These are phyloP conservation scores for Jatropha curcas DNA, from an alignment of 345 rosid species.

Conservation along the genomic window DNA sequence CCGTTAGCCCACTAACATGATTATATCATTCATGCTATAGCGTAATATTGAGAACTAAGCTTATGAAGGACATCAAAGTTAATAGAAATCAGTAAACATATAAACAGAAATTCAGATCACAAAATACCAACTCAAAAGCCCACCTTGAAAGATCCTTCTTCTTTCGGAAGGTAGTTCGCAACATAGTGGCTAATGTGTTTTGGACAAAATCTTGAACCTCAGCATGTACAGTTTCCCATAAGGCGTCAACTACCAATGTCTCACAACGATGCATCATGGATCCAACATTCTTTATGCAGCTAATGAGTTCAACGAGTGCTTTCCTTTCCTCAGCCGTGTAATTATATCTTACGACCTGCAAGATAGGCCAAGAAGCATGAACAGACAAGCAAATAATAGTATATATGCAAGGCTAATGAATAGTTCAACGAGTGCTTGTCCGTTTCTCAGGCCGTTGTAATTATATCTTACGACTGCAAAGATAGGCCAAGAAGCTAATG, in stretches of 20 bases:
- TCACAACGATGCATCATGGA: conserved; percentile 92
- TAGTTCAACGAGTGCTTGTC: too few relatives aligned
- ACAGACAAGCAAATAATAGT: conserved; percentile 22
- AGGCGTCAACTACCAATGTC: conserved; percentile 92
- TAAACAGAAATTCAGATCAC: not conserved
- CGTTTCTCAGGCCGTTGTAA: too few relatives aligned
- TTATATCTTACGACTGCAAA: too few relatives aligned
- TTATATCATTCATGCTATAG: not conserved
- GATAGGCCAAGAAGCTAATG: too few relatives aligned
- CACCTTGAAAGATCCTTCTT: conserved; percentile 96
- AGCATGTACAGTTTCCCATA: conserved; percentile 98
- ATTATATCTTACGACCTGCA: conserved; percentile 90
- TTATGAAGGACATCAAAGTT: not conserved
- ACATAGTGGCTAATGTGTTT: conserved; percentile 90
- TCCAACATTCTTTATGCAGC: conserved; percentile 90
- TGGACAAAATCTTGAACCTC: conserved; percentile 99
- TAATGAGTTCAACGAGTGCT: conserved; percentile 86
- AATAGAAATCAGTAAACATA: not conserved
- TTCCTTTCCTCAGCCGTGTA: conserved; percentile 91
- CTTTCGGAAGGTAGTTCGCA: conserved; percentile 90
- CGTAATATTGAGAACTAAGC: not conserved
- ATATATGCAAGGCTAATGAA: too few relatives aligned
- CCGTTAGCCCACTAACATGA: not conserved
- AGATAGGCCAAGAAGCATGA: conserved; percentile 16
- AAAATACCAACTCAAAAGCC: conserved; percentile 17